Evolutionary conservation across 352 stramenopile genomes (phyloP).

Genomic region (Globisporangium megalacanthum): DNA sequence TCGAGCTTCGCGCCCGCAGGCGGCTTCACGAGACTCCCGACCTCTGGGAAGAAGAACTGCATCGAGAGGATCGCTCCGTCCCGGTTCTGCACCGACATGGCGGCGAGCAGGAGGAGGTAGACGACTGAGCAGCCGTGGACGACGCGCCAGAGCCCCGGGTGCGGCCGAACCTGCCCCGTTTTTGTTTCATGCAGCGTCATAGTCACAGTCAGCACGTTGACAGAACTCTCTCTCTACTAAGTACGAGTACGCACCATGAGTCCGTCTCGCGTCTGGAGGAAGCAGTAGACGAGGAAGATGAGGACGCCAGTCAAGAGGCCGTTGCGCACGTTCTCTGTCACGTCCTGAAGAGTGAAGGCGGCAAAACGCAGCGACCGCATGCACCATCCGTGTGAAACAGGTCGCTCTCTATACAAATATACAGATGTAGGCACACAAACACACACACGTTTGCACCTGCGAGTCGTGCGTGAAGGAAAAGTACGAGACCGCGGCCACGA

Average conservation of each 20-base stretch:
- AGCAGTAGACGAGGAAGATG: constrained; percentile 84
- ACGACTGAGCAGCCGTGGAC: constrained; percentile 76
- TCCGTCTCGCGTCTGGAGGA: constrained; percentile 72
- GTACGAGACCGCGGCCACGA: constrained; percentile 61
- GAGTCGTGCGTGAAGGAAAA: constrained; percentile 83
- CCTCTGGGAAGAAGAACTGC: constrained; percentile 71
- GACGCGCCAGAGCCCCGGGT: constrained; percentile 73
- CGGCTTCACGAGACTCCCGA: constrained; percentile 37
- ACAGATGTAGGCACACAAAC: no score
- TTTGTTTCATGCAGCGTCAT: neutral
- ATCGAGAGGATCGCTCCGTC: constrained; percentile 52
- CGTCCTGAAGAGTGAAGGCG: constrained; percentile 22
- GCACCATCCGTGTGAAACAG: no score
- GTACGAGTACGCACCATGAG: constrained; percentile 64
- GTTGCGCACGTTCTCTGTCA: constrained; percentile 56
- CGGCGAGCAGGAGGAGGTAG: constrained; percentile 68
- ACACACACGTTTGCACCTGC: constrained; percentile 23
- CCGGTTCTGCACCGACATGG: constrained; percentile 67
- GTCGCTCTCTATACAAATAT: neutral
- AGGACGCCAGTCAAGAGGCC: constrained; percentile 57
- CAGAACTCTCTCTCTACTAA: no score
- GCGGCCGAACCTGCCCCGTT: constrained; percentile 31
- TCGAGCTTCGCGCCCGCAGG: constrained; percentile 25
- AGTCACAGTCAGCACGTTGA: neutral
- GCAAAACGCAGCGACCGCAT: constrained; percentile 1